Conservation (phyloP, 768 basidiomycete species). For the Hygrophorus pudorinus region DNA sequence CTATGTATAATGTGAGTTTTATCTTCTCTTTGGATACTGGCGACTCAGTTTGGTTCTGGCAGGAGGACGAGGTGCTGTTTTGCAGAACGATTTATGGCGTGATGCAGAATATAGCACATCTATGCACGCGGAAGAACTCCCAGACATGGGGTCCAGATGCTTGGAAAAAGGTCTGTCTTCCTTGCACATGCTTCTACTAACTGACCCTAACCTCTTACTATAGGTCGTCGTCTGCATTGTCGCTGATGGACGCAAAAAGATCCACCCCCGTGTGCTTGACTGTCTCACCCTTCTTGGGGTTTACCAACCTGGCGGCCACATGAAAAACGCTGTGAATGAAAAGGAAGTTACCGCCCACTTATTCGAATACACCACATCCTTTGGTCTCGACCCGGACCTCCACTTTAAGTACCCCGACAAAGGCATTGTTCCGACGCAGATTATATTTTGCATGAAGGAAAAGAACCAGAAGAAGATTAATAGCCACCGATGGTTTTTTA, state of each 20-base stretch:
- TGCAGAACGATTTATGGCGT: constrained; percentile 92
- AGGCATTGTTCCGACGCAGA: constrained; percentile 91
- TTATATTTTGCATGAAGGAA: constrained; percentile 86
- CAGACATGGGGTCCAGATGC: constrained; percentile 94
- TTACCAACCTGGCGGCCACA: constrained; percentile 59
- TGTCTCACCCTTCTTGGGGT: constrained; percentile 89
- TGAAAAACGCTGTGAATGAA: constrained; percentile 59
- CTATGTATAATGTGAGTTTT: constrained; percentile 80
- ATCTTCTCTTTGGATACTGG: constrained; percentile 1
- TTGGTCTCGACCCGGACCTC: constrained; percentile 67
- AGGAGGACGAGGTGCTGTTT: constrained; percentile 88
- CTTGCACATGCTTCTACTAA: background rate
- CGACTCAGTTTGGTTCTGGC: constrained; percentile 2
- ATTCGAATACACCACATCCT: constrained; percentile 83
- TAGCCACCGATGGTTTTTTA: constrained; percentile 96
- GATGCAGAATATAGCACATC: constrained; percentile 77
- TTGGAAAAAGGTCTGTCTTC: constrained; percentile 77
- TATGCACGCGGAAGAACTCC: constrained; percentile 78
- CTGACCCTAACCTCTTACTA: background rate
- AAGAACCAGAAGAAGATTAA: constrained; percentile 97
- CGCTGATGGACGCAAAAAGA: constrained; percentile 74
- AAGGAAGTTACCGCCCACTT: constrained; percentile 57
- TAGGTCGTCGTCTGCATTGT: constrained; percentile 91
- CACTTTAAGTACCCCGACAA: constrained; percentile 87
- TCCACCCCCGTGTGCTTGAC: constrained; percentile 78